Evolutionary conservation across 768 basidiomycete species (phyloP), one percentile per base, ranked within the genome.

Genomic region (Agaricus subrufescens): DNA sequence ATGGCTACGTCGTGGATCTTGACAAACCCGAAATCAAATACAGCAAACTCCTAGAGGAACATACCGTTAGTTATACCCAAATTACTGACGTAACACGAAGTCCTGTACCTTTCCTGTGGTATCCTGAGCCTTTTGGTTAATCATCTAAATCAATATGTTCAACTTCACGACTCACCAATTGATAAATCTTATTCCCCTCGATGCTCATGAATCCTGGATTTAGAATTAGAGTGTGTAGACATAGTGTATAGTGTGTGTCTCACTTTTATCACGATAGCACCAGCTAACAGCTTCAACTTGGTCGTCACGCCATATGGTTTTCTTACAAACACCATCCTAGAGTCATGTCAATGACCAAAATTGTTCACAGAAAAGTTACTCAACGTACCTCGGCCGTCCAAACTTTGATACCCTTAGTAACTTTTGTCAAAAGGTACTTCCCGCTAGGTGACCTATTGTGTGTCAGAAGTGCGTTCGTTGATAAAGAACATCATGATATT

Each of bases 1-100:
- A 89, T 76, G 5, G 85, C 83, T 26, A 90, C 82, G 63, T 88
- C 86, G 62, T 86, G 86, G 8, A 89, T 71, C 55, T 80, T 79
- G 74, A 90, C 78, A 26, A 75, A 72, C 25, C 81, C 78, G 54
- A 90, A 80, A 56, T 81, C 66, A 63, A 87, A 85, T 50, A 71
- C 72, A 48, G 80, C 83, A 19, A 85, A 66, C 29, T 85, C 72
- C 79, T 84, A 50, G 27, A 43, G 7, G 34, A 11, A 44, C 23
- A 12, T 30, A 48, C 45, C 9, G 46, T 44, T 11, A 47, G 8
- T 37, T 27, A 60, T 23, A 42, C 15, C 30, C 40, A 42, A 9
- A 27, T 26, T 19, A 3, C n/a, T 3, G 12, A 15, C 14, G 27
- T 29, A n/a, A 14, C 34, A 45, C 12, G 12, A n/a, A 25, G 8